Base-by-base conservation (phyloP, 2,329 filamentous ascomycete species). In the Diaporthe capsici region DNA sequence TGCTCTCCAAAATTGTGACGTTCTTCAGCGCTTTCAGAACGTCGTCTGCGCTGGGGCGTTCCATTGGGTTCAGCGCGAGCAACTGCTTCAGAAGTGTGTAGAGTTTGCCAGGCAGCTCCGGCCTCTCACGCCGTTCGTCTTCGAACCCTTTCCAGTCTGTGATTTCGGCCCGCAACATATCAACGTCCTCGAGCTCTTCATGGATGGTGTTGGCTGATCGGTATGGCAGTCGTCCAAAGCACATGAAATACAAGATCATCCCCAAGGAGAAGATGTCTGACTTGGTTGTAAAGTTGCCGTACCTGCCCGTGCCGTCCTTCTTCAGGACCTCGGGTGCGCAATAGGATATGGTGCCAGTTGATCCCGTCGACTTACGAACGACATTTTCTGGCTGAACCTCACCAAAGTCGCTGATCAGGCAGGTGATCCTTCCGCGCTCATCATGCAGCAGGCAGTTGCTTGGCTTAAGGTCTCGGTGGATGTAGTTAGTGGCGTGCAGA, bases 221-320 rank as follows among this genome's bases (percentile, higher is more conserved):
- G 82, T 98, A 99, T 0, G 97, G 97, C 15, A 99, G 88, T 63
- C 93, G 90, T 1, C 94, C 95, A 82, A 99, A 99, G 83, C 97
- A 99, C 89, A 99, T 94, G 82, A 99, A 99, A 83, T 98, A 98
- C 4, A 99, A 89, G 74, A 98, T 98, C 96, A 99, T 98, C 67
- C 97, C 97, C 0, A 99, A 87, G 1, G 96, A 98, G 84, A 99
- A 99, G n/a, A 99, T 94, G 81, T 99, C 97, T 0, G 96, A 98
- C 82, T 98, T 99, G 37, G 95, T 96, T 0, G 95, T 98, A 81
- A 99, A 99, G 82, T 98, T 98, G 10, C 94, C 95, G 80, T 94
- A 96, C 0, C 90, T 90, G 0, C 96, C 96, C 39, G 87, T 88
- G 0, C 90, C 85, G 74, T 92, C 93, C 78, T 90, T 90, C 70